A percentile compares a stretch with the other conserved stretches of the same genome.
Evolutionary conservation across 495 filamentous ascomycete species (phyloP).

Genomic region (Neurospora intermedia): DNA sequence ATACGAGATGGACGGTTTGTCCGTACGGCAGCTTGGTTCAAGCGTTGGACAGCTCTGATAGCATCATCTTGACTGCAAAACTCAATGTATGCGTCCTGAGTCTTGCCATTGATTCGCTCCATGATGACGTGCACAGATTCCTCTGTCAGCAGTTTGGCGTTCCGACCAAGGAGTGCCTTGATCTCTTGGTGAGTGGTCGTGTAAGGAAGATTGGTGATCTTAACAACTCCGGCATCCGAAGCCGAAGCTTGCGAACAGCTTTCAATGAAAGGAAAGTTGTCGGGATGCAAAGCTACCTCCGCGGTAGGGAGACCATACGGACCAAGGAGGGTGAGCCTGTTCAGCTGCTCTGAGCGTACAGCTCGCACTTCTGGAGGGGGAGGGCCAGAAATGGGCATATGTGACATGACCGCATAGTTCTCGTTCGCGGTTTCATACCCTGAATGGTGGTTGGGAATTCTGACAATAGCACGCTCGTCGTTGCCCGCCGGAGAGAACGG

Average conservation of each 20-base stretch:
- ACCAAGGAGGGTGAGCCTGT: slow-evolving; percentile 12
- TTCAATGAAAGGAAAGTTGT: slow-evolving; percentile 36
- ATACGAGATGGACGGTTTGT: slow-evolving; percentile 36
- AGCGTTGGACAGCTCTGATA: slow-evolving; percentile 37
- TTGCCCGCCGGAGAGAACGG: background rate
- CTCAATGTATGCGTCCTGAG: slow-evolving; percentile 66
- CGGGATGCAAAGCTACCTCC: slow-evolving; percentile 17
- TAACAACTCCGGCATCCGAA: slow-evolving; percentile 18
- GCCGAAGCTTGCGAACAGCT: slow-evolving; percentile 7
- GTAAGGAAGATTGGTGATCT: slow-evolving; percentile 50
- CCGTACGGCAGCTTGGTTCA: slow-evolving; percentile 13
- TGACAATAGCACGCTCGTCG: background rate
- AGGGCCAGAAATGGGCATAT: background rate
- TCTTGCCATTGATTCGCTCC: slow-evolving; percentile 69
- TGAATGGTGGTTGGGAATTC: background rate
- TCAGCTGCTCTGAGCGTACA: slow-evolving; percentile 20
- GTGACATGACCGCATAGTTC: background rate
- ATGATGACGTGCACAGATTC: slow-evolving; percentile 73
- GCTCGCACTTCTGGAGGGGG: slow-evolving; percentile 5
- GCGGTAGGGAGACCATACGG: slow-evolving; percentile 17
- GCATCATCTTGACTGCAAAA: slow-evolving; percentile 48
- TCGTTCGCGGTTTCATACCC: background rate
- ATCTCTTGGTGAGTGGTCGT: slow-evolving; percentile 55
- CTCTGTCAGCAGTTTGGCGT: slow-evolving; percentile 46
- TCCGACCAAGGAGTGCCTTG: slow-evolving; percentile 58